Conservation (phyloP, 495 filamentous ascomycete genomes). For the Chaetomium tenue region DNA sequence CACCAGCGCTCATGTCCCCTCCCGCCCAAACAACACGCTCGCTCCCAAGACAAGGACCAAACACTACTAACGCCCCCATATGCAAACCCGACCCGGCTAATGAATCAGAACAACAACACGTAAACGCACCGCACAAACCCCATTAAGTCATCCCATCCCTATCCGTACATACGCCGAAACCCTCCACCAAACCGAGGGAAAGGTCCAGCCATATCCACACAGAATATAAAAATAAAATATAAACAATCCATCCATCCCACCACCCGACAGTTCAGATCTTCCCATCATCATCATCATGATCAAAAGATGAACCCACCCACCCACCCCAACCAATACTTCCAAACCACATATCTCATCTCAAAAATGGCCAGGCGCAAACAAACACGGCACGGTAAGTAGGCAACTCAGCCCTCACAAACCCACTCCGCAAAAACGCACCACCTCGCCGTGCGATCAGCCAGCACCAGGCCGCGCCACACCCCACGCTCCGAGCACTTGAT, state of each 20-base stretch:
- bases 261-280: not conserved
- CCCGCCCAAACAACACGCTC: not conserved
- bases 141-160: not conserved
- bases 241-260: not conserved
- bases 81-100: conserved; percentile 16
- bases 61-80: conserved; percentile 10
- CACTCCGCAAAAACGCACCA: conserved; percentile 99
- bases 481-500: conserved; percentile 93
- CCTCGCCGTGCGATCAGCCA: conserved; percentile 89
- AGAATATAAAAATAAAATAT: not conserved
- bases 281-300: not conserved
- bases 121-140: not conserved
- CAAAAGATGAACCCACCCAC: not conserved
- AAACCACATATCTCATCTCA: not conserved
- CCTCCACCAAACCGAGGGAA: not conserved
- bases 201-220: conserved; percentile 15
- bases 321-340: not conserved
- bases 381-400: no score
- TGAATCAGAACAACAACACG: not conserved
- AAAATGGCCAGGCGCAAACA: not conserved
- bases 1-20: not conserved
- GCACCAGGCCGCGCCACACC: conserved; percentile 86
- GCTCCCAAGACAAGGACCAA: not conserved
- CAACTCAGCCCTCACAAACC: conserved; percentile 52
- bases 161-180: conserved; percentile 11